Conservation (phyloP, 2,329 filamentous ascomycete genomes). For the Aspergillus alliaceus region DNA sequence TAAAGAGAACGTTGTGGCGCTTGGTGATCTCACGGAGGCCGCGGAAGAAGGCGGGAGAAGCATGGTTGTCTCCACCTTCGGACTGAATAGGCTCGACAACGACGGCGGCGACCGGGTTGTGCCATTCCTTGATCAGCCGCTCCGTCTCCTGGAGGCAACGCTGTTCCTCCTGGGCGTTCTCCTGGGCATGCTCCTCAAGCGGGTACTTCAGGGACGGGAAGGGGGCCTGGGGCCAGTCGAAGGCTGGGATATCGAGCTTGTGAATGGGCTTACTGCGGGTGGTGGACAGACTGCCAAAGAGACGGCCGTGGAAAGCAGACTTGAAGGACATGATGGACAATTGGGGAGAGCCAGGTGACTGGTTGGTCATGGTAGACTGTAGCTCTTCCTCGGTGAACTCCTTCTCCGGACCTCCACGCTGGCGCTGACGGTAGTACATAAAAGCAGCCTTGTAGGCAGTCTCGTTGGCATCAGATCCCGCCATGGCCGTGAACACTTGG, state of each 20-base stretch:
- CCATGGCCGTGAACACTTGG: constrained; percentile 88
- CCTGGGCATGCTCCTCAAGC: constrained; percentile 72
- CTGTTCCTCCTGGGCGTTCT: constrained; percentile 80
- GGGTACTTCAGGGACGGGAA: constrained; percentile 88
- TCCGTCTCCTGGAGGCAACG: constrained; percentile 82
- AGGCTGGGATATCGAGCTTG: constrained; percentile 91
- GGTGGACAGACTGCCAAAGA: constrained; percentile 83
- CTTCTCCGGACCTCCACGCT: constrained; percentile 74
- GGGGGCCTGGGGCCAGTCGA: constrained; percentile 89
- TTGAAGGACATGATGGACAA: constrained; percentile 88
- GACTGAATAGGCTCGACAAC: constrained; percentile 90
- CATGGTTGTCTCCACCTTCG: constrained; percentile 93
- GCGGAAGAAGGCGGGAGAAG: constrained; percentile 81
- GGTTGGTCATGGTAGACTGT: constrained; percentile 74
- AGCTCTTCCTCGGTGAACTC: constrained; percentile 81
- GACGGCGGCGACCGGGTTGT: constrained; percentile 75
- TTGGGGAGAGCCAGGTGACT: constrained; percentile 72
- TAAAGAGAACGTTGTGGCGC: constrained; percentile 68
- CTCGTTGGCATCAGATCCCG: constrained; percentile 91
- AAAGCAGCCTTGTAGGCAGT: constrained; percentile 94
- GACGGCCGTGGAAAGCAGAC: constrained; percentile 83
- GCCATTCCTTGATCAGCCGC: constrained; percentile 74
- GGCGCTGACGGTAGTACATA: constrained; percentile 81
- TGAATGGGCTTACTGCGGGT: constrained; percentile 92
- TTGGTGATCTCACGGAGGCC: constrained; percentile 77